Percentiles rank a stretch among this genome's conserved stretches.
These are phyloP conservation scores for Cryptosporidium andersoni DNA, from an alignment of 169 alveolate genomes.

Conservation along the genomic window DNA sequence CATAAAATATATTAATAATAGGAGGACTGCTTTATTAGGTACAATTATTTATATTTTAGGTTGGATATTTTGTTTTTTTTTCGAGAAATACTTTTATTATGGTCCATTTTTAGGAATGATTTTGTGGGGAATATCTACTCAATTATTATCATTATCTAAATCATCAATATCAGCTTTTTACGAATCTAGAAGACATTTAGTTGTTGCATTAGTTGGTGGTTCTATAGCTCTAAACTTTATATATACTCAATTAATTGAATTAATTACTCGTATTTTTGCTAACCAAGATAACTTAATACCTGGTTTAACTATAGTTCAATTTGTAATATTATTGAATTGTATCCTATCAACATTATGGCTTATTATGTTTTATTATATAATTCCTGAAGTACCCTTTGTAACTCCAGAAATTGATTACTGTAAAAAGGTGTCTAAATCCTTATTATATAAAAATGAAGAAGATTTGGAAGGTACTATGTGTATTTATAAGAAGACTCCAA, in stretches of 20 bases:
- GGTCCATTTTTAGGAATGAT: slow-evolving; percentile 50
- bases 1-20: slow-evolving; percentile 20
- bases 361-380: slow-evolving; percentile 23
- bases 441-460: background rate
- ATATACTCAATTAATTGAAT: slow-evolving; percentile 55
- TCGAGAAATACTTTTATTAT: slow-evolving; percentile 26
- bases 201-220: slow-evolving; percentile 66
- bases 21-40: slow-evolving; percentile 42
- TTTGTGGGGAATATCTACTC: slow-evolving; percentile 59
- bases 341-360: slow-evolving; percentile 28
- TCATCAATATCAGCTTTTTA: slow-evolving; percentile 57
- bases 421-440: slow-evolving; percentile 38
- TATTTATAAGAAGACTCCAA: background rate
- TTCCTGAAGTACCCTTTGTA: slow-evolving; percentile 47
- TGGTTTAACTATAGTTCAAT: slow-evolving; percentile 28
- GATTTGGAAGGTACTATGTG: slow-evolving; percentile 36
- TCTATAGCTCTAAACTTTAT: slow-evolving; percentile 56
- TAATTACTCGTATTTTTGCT: slow-evolving; percentile 12
- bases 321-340: slow-evolving; percentile 21
- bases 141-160: slow-evolving; percentile 36
- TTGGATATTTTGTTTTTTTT: slow-evolving; percentile 58
- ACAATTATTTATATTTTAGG: slow-evolving; percentile 39
- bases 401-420: slow-evolving; percentile 43
- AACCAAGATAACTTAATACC: background rate
- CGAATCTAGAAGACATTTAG: slow-evolving; percentile 43